Percentiles rank a stretch among this genome's conserved stretches.
phyloP scores from a whole-genome alignment of 768 basidiomycete genomes.

The Boletus vermiculosoides region DNA sequence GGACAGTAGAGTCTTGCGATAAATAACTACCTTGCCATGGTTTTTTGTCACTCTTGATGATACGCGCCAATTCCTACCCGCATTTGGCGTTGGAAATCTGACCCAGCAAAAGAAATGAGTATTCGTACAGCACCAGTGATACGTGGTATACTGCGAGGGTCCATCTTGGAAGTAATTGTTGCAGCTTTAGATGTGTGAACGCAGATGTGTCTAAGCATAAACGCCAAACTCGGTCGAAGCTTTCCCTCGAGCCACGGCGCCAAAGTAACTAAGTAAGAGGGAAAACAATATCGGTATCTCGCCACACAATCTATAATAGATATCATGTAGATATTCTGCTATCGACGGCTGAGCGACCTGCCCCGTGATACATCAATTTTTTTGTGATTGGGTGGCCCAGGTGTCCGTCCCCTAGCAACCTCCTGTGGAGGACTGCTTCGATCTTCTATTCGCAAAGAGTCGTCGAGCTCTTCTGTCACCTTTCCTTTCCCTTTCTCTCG shows the following conservation, averaged over 20 bases:
- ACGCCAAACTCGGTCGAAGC: constrained; percentile 1
- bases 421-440: constrained; percentile 11
- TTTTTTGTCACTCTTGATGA: constrained; percentile 65
- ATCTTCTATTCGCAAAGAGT: constrained; percentile 14
- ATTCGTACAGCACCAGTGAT: constrained; percentile 23
- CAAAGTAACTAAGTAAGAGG: not conserved
- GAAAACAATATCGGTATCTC: constrained; percentile 6
- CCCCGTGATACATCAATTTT: constrained; percentile 18
- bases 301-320: constrained; percentile 10
- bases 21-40: constrained; percentile 39
- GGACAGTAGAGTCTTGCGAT: not conserved
- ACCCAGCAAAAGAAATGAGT: not conserved
- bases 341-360: constrained; percentile 24
- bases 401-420: constrained; percentile 25
- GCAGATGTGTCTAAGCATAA: constrained; percentile 8
- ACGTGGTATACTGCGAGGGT: constrained; percentile 13
- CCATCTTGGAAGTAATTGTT: constrained; percentile 15
- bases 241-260: not conserved
- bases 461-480: not conserved
- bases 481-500: constrained; percentile 21
- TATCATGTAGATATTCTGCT: constrained; percentile 9
- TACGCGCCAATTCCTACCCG: constrained; percentile 60
- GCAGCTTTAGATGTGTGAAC: constrained; percentile 1
- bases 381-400: constrained; percentile 23
- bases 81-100: constrained; percentile 12